These are phyloP conservation scores for Aspergillus sp. DNA, from an alignment of 2,329 filamentous ascomycete genomes.

Conservation along the genomic window DNA sequence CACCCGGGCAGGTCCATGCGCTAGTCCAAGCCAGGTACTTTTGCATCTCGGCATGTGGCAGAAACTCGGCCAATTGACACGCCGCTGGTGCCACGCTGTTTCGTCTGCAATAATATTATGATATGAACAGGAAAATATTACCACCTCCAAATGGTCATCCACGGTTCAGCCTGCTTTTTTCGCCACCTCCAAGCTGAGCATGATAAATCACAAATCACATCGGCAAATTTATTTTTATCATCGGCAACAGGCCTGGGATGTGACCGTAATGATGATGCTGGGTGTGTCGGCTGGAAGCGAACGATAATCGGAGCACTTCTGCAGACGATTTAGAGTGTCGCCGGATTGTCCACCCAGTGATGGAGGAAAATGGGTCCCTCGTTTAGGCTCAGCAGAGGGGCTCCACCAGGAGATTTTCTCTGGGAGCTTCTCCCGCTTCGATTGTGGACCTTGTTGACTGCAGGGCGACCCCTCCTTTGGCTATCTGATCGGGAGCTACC, in stretches of 20 bases:
- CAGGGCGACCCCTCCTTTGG: constrained; percentile 5
- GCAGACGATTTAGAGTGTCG: neutral
- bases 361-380: constrained; percentile 11
- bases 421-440: constrained; percentile 38
- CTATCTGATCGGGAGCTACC: constrained; percentile 13
- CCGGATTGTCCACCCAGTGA: neutral
- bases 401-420: constrained; percentile 33
- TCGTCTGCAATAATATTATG: constrained; percentile 2
- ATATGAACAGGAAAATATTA: neutral
- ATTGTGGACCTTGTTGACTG: constrained; percentile 30
- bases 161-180: constrained; percentile 7
- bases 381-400: constrained; percentile 16
- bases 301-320: neutral
- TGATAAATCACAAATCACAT: constrained; percentile 17
- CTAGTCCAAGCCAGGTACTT: constrained; percentile 5
- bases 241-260: neutral
- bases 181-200: constrained; percentile 9
- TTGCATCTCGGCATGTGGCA: constrained; percentile 9
- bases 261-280: neutral
- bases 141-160: constrained; percentile 3
- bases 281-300: neutral
- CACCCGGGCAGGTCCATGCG: neutral
- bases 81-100: constrained; percentile 18
- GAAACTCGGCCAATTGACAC: constrained; percentile 9
- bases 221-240: constrained; percentile 1